Conservation (phyloP, 2,329 filamentous ascomycete species). For the Neofusicoccum cordaticola region DNA sequence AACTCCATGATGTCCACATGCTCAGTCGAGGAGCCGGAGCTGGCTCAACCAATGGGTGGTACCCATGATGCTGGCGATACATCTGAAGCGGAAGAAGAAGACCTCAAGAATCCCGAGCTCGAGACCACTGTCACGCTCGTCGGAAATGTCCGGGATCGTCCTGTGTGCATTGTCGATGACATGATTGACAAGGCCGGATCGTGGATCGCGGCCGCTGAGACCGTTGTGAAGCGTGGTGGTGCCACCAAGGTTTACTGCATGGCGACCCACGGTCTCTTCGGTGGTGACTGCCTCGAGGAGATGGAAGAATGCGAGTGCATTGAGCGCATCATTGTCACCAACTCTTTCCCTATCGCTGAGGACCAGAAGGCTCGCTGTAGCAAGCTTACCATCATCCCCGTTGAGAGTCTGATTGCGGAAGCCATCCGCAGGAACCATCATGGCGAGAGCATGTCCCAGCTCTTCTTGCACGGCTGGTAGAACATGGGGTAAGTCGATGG, state of each 20-base stretch:
- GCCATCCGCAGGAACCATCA: slow-evolving; percentile 96
- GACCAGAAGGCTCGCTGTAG: slow-evolving; percentile 66
- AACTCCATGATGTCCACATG: slow-evolving; percentile 76
- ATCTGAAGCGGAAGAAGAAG: slow-evolving; percentile 90
- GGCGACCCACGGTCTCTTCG: slow-evolving; percentile 93
- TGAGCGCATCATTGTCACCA: slow-evolving; percentile 90
- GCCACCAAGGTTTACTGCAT: slow-evolving; percentile 97
- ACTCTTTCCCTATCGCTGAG: slow-evolving; percentile 88
- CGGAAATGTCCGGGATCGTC: slow-evolving; percentile 82
- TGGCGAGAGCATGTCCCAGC: slow-evolving; percentile 71
- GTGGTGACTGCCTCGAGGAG: slow-evolving; percentile 82
- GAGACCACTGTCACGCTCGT: slow-evolving; percentile 98
- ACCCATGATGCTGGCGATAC: slow-evolving; percentile 78
- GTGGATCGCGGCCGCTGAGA: slow-evolving; percentile 97
- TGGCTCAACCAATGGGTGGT: slow-evolving; percentile 72
- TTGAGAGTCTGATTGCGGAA: slow-evolving; percentile 84
- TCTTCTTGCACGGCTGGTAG: slow-evolving; percentile 43
- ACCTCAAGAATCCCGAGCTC: slow-evolving; percentile 72
- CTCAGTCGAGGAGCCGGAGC: slow-evolving; percentile 49
- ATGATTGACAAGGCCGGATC: slow-evolving; percentile 98
- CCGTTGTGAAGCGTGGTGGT: slow-evolving; percentile 85
- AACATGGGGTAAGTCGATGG: not conserved
- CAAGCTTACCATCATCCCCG: slow-evolving; percentile 86
- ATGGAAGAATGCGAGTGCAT: slow-evolving; percentile 92
- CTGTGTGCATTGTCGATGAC: slow-evolving; percentile 94